Evolutionary conservation across 768 basidiomycete species (phyloP), one percentile per base, ranked within the genome.

Genomic region (Auriculariales sp.): DNA sequence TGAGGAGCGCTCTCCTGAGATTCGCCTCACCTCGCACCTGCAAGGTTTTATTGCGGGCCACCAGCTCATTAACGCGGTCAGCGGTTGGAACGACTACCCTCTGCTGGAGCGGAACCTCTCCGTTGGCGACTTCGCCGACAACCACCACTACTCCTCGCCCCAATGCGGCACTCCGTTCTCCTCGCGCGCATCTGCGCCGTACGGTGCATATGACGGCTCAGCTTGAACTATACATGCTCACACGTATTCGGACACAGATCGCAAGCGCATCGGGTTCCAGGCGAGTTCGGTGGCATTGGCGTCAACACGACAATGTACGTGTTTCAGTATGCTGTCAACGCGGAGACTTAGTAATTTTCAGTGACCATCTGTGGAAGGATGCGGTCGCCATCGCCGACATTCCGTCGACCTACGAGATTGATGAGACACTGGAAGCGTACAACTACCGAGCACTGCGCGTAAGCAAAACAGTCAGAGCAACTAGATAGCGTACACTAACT

Each of bases 141-240:
- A 44, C 39, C 39, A 44, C 39, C 39, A 44, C 39, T 44, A 44
- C 39, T 24, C 22, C 24, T 22, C 19, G 19, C 39, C 39, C 10
- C 39, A 44, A 19, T 44, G 39, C 39, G 39, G 39, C 39, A 44
- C 39, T 19, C 39, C 39, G 17, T 44, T 44, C 39, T 44, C 22
- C 39, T 44, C 39, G 39, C 39, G 39, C 39, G 22, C 17, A 5
- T 24, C 22, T 25, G 22, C 27, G 12, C 14, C 17, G 39, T 44
- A 44, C 39, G 39, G n/a, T n/a, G n/a, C n/a, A n/a, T n/a, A n/a
- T n/a, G n/a, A n/a, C n/a, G n/a, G n/a, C n/a, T n/a, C n/a, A n/a
- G n/a, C n/a, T n/a, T n/a, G n/a, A n/a, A n/a, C n/a, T n/a, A n/a
- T n/a, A n/a, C n/a, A n/a, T n/a, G n/a, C n/a, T n/a, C n/a, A n/a